Evolutionary conservation across 2,329 filamentous ascomycete species (phyloP).

Genomic region (Colletotrichum lupini): DNA sequence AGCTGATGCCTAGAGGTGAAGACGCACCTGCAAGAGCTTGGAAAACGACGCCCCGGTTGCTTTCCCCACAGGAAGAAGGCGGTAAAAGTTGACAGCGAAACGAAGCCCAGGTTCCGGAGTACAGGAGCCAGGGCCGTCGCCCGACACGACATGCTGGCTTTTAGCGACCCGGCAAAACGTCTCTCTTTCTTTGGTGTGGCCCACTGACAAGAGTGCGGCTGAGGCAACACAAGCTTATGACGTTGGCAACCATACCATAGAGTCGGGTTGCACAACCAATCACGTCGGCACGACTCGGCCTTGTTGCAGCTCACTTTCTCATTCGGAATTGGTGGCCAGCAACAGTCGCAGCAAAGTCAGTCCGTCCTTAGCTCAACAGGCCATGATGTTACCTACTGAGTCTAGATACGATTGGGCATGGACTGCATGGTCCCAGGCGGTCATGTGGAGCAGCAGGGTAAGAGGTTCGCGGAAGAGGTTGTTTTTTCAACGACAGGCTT

Average conservation of each 20-base stretch:
- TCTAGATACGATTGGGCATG: conserved; percentile 18
- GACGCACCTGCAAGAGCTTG: conserved; percentile 8
- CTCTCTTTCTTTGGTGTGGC: conserved; percentile 8
- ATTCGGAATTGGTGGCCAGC: conserved; percentile 27
- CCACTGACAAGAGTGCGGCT: conserved; percentile 31
- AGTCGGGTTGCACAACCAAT: conserved; percentile 20
- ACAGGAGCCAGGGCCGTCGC: conserved; percentile 15
- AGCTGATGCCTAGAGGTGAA: conserved; percentile 6
- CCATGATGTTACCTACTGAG: conserved; percentile 14
- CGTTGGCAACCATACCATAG: conserved; percentile 16
- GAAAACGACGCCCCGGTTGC: neutral
- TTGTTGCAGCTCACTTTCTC: conserved; percentile 21
- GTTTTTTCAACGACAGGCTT: conserved; percentile 5
- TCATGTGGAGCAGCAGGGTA: conserved; percentile 27
- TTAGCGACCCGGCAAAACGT: neutral
- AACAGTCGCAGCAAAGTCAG: conserved; percentile 7
- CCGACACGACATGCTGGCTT: conserved; percentile 13
- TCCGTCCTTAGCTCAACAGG: neutral
- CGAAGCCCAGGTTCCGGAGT: conserved; percentile 14
- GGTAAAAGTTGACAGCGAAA: conserved; percentile 9
- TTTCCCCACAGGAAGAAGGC: conserved; percentile 19
- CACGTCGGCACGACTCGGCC: conserved; percentile 15
- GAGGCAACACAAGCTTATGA: conserved; percentile 24
- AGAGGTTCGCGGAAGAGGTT: neutral
- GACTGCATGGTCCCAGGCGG: conserved; percentile 17